These are phyloP conservation scores for Teratosphaeria viscida DNA, from an alignment of 2,329 filamentous ascomycete species.

Conservation along the genomic window DNA sequence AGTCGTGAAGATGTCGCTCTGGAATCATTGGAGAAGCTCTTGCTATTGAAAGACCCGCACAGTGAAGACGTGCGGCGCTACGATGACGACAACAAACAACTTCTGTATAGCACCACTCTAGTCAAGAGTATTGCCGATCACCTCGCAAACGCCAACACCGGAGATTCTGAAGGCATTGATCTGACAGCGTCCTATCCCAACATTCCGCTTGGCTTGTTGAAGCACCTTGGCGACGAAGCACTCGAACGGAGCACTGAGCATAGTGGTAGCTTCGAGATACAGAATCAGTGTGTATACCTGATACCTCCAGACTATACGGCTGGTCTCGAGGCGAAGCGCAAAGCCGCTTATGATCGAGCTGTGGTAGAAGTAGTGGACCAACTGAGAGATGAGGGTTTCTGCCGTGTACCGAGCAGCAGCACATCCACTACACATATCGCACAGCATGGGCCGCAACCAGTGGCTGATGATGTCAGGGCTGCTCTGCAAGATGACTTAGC, in stretches of 20 bases:
- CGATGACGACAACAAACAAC: background rate
- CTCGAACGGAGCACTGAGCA: background rate
- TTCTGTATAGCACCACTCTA: background rate
- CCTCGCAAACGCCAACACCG: background rate
- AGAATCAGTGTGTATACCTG: background rate
- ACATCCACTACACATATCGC: background rate
- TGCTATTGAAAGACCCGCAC: background rate
- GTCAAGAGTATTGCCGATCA: background rate
- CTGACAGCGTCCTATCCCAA: background rate
- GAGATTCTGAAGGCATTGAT: constrained; percentile 1
- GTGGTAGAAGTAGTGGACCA: background rate
- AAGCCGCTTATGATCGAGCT: background rate
- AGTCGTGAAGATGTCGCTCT: background rate
- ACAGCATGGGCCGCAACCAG: background rate
- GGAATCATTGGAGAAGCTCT: background rate
- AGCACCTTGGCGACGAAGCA: constrained; percentile 1
- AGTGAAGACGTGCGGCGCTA: background rate
- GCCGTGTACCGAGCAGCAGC: background rate
- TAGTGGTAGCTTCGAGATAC: background rate
- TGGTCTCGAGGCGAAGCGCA: background rate
- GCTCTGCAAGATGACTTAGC: background rate
- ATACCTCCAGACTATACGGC: background rate
- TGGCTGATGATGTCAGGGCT: background rate
- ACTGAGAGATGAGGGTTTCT: background rate
- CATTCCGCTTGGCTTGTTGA: background rate